Evolutionary conservation across 2,329 filamentous ascomycete species (phyloP).

Genomic region (Exophiala viscosa): DNA sequence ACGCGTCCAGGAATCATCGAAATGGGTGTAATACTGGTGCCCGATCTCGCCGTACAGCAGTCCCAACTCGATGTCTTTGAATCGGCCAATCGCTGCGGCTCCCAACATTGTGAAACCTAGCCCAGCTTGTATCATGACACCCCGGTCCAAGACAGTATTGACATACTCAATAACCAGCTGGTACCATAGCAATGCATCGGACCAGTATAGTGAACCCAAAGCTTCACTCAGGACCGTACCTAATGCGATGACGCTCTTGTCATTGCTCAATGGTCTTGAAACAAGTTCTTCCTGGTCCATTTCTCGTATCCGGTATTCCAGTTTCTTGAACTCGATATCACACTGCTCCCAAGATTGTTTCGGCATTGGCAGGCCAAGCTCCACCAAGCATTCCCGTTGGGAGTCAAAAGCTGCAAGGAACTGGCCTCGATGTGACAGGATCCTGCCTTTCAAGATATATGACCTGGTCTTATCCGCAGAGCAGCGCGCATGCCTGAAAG

Average conservation of each 20-base stretch:
- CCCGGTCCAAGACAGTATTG: conserved; percentile 52
- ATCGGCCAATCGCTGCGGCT: conserved; percentile 54
- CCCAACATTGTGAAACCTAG: conserved; percentile 58
- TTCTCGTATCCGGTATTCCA: conserved; percentile 58
- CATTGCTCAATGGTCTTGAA: conserved; percentile 40
- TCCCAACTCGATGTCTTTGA: conserved; percentile 55
- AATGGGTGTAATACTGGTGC: conserved; percentile 50
- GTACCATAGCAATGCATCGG: conserved; percentile 57
- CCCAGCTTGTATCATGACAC: conserved; percentile 55
- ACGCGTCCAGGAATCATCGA: conserved; percentile 52
- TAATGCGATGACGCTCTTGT: conserved; percentile 42
- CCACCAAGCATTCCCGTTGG: conserved; percentile 66
- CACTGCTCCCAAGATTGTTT: conserved; percentile 70
- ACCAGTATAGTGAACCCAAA: conserved; percentile 59
- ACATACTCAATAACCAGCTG: conserved; percentile 58
- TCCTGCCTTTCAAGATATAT: conserved; percentile 76
- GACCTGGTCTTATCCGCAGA: conserved; percentile 77
- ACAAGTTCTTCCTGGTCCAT: conserved; percentile 48
- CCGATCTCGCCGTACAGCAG: conserved; percentile 53
- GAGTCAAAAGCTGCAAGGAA: conserved; percentile 64
- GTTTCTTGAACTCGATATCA: conserved; percentile 66
- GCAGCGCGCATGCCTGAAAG: conserved; percentile 67
- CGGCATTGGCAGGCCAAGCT: conserved; percentile 65
- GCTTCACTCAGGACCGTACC: conserved; percentile 57
- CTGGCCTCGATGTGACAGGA: conserved; percentile 71